A percentile compares a stretch with the other conserved stretches of the same genome.
Conservation (phyloP, 768 basidiomycete species). For the Russula brevipes region DNA sequence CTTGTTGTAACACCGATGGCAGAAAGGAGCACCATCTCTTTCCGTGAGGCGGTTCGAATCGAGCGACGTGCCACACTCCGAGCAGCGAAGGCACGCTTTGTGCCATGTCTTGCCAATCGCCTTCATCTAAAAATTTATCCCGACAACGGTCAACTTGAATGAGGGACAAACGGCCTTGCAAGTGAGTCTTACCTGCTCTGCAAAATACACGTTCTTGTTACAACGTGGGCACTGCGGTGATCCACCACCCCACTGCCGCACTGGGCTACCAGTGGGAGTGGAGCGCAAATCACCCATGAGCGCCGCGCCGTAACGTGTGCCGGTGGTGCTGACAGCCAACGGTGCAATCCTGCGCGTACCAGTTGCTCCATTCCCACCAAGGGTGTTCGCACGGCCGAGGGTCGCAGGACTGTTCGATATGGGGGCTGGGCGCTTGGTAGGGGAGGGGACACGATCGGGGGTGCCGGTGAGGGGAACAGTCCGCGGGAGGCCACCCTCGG, state of each 20-base stretch:
- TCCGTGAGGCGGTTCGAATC: slow-evolving; percentile 71
- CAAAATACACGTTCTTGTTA: slow-evolving; percentile 75
- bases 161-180: not conserved
- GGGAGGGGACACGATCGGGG: slow-evolving; percentile 19
- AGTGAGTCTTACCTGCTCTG: slow-evolving; percentile 57
- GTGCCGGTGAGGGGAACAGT: slow-evolving; percentile 40
- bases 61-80: slow-evolving; percentile 60
- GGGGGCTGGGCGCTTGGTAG: not conserved
- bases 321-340: slow-evolving; percentile 47
- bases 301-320: slow-evolving; percentile 61
- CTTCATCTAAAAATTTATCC: slow-evolving; percentile 48
- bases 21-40: slow-evolving; percentile 68
- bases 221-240: slow-evolving; percentile 67
- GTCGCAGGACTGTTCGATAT: not conserved
- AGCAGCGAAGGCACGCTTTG: slow-evolving; percentile 71
- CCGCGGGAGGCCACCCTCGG: slow-evolving; percentile 46
- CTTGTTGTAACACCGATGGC: slow-evolving; percentile 71
- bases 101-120: slow-evolving; percentile 79
- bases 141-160: not conserved
- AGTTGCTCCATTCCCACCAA: not conserved
- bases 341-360: slow-evolving; percentile 25
- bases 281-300: slow-evolving; percentile 35
- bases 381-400: slow-evolving; percentile 14
- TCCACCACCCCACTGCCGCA: slow-evolving; percentile 46
- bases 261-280: slow-evolving; percentile 28